A percentile compares a stretch with the other conserved stretches of the same genome.
Conservation (phyloP, 345 rosid genomes). For the Citrus inodora region DNA sequence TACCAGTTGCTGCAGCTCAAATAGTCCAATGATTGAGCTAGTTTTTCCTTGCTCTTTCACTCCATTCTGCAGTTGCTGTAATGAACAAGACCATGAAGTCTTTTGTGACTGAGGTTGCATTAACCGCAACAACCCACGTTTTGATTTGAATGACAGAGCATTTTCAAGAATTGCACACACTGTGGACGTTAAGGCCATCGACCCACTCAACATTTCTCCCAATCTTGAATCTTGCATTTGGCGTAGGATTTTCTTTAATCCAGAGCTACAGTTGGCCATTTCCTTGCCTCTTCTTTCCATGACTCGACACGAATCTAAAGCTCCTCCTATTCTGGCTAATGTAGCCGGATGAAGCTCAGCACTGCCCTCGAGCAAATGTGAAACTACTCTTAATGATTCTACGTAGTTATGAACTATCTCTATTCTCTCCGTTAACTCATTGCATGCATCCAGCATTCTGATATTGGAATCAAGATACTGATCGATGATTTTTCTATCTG, state of each 20-base stretch:
- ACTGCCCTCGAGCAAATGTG: background rate
- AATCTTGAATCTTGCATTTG: conserved; percentile 1
- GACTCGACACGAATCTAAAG: background rate
- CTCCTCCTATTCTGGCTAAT: background rate
- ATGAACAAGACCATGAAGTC: background rate
- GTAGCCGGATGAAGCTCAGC: background rate
- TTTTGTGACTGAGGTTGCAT: background rate
- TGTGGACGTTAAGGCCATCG: background rate
- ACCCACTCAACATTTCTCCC: conserved; percentile 6
- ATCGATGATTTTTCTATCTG: background rate
- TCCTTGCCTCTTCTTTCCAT: conserved; percentile 2
- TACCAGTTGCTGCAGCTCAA: conserved; percentile 7
- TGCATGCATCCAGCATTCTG: conserved; percentile 11
- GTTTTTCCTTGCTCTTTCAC: background rate
- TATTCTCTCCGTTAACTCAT: background rate
- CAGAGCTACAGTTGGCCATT: background rate
- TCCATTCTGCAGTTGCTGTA: background rate
- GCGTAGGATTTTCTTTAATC: background rate
- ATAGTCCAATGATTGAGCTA: background rate
- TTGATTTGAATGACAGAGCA: conserved; percentile 12
- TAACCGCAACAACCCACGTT: background rate
- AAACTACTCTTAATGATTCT: conserved; percentile 5
- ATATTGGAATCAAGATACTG: conserved; percentile 4
- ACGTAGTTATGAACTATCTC: background rate
- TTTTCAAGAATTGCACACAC: conserved; percentile 3